Percentiles rank a stretch among this genome's conserved stretches.
Evolutionary conservation across 1,284 basidiomycete genomes (phyloP).

Genomic region (Boletus sp.): DNA sequence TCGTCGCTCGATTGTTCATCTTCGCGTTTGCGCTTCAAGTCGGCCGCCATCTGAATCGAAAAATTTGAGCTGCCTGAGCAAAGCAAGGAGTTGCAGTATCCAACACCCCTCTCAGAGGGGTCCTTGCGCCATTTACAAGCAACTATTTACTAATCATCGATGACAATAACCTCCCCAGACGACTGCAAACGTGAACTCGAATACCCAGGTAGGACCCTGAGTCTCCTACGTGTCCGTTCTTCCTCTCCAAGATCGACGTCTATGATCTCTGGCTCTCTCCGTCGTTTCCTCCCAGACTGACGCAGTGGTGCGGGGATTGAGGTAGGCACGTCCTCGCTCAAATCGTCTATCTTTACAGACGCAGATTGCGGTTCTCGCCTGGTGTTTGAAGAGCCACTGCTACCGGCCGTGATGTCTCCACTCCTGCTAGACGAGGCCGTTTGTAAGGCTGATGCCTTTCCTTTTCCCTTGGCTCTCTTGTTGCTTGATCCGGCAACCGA

Average conservation of each 20-base stretch:
- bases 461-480: conserved; percentile 41
- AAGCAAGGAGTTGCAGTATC: neutral
- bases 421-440: conserved; percentile 6
- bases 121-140: neutral
- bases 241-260: conserved; percentile 30
- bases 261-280: conserved; percentile 23
- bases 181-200: conserved; percentile 12
- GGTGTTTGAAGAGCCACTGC: conserved; percentile 14
- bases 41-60: conserved; percentile 21
- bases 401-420: neutral
- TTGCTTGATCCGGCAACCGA: conserved; percentile 8
- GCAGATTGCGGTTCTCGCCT: conserved; percentile 24
- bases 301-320: neutral
- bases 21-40: conserved; percentile 34
- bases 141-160: conserved; percentile 40
- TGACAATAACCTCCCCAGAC: conserved; percentile 39
- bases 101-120: conserved; percentile 17
- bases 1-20: conserved; percentile 5
- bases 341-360: conserved; percentile 48
- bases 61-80: neutral
- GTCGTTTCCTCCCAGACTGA: conserved; percentile 25
- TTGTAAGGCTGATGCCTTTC: conserved; percentile 20
- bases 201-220: conserved; percentile 9
- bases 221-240: conserved; percentile 18
- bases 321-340: conserved; percentile 38